Evolutionary conservation across 208 protist species (phyloP), one percentile per base, ranked within the genome.

Genomic region (Trypanosoma brucei): DNA sequence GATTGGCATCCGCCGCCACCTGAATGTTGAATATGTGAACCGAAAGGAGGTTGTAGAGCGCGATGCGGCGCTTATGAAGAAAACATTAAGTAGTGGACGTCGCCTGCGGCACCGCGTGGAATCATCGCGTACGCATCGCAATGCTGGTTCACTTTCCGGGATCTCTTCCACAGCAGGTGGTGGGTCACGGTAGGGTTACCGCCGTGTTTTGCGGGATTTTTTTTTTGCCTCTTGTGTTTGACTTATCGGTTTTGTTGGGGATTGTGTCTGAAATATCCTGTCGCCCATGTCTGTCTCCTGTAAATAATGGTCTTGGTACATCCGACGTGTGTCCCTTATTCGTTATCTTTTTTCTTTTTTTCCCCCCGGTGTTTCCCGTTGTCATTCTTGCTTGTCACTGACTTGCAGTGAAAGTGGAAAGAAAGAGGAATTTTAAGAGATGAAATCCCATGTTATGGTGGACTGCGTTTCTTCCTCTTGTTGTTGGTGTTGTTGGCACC

Each of bases 1-100:
- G 75, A 84, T 95, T 50, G 90, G 90, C 53, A 91, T 95, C 35
- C 90, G 90, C 49, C 76, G 81, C 8, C 90, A 93, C 64, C 64
- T 95, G 2, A 75, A 85, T 13, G 73, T 78, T 22, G 88, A 94
- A 76, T 92, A 94, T 61, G 77, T 84, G 35, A 92, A 94, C 57
- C 72, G 83, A 4, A 62, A 67, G 42, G 88, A 92, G 74, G 74
- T 94, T 42, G 57, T 91, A 65, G 78, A 88, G 72, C 70, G 72
- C 13, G 88, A 94, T 60, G 84, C 88, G 22, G 85, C 85, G 14
- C 59, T 94, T 53, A 70, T 91, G 71, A 78, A 81, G 39, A 81
- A 82, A 63, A 77, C 82, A 30, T 60, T 92, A 62, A 81, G 70
- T 39, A 71, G 76, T 46, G 88, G 85, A 31, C 76, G 83, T 1